Evolutionary conservation across 805 yeast species (phyloP), one percentile per base, ranked within the genome.

Genomic region (Ogataea corticis): DNA sequence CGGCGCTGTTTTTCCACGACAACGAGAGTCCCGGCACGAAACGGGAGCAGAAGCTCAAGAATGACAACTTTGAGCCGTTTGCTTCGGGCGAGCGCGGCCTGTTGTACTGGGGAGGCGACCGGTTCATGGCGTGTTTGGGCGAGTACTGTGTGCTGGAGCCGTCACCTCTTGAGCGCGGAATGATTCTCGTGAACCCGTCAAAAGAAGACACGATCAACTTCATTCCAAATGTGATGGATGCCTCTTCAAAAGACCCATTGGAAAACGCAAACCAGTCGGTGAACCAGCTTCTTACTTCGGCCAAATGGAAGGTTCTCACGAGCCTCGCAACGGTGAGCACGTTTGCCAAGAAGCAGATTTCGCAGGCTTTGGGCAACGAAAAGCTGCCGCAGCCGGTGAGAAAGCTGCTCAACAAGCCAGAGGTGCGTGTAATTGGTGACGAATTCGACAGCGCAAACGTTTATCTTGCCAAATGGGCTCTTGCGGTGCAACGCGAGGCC

Each of bases 381-480:
- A 50, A 41, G 4, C 61, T 78, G 4, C 94, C 95, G 0, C 69
- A 72, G 2, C 71, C 76, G 2, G 71, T 85, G 18, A 78, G 77
- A 54, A 77, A 77, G 42, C 64, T 86, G 50, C 70, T 92, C 34
- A 76, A 72, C 45, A 82, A 83, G 51, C 94, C 96, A 0, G 96
- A 88, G 56, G 96, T 92, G 11, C 77, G 75, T 56, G 79, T 76
- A 45, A 79, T 92, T 19, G 87, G 94, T 47, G 87, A 88, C 51
- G 98, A 92, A 51, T 94, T 91, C 61, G 98, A 91, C 59, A 82
- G 92, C 41, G 98, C 98, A 0, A 77, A 91, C 43, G 85, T 90
- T 3, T 92, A 89, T 63, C 71, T 92, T 48, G 98, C 98, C 4
- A 91, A 90, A 68, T 94, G 98, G 98, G 97, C 98, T 0, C 76